Evolutionary conservation across 1,284 basidiomycete genomes (phyloP).

Genomic region (Ustilago shanxiensis): DNA sequence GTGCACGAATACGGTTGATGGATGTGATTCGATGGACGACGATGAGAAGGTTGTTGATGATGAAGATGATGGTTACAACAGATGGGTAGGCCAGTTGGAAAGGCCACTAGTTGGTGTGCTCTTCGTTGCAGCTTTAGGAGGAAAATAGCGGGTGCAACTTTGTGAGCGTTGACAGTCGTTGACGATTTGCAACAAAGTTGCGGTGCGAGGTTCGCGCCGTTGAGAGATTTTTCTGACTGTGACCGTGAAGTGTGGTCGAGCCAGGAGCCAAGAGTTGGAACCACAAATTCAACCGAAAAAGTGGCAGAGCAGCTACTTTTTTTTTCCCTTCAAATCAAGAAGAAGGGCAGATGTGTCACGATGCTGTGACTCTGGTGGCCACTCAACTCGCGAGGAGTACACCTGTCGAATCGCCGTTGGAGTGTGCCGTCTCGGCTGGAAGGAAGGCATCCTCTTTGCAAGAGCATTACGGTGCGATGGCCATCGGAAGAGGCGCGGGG

Average conservation of each 20-base stretch:
- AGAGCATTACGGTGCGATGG: not conserved
- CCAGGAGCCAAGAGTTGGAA: conserved; percentile 1
- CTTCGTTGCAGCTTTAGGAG: not conserved
- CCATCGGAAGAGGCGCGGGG: not conserved
- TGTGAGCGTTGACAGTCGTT: conserved; percentile 1
- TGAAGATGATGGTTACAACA: no score
- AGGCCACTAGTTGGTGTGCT: not conserved
- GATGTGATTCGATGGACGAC: not conserved
- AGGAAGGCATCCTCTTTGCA: not conserved
- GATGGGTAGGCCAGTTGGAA: not conserved
- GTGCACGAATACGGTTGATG: not conserved
- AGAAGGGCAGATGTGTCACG: not conserved
- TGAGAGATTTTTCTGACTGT: not conserved
- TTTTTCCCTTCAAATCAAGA: not conserved
- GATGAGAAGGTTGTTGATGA: not conserved
- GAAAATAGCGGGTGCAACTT: not conserved
- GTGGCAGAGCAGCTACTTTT: not conserved
- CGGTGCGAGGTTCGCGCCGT: not conserved
- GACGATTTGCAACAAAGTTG: not conserved
- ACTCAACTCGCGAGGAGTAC: no score
- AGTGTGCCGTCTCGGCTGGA: no score
- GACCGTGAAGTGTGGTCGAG: conserved; percentile 3
- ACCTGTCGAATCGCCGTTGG: no score
- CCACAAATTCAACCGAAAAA: not conserved
- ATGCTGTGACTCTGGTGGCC: not conserved